Evolutionary conservation across 2,329 filamentous ascomycete genomes (phyloP).

Genomic region (Talaromyces sp.): DNA sequence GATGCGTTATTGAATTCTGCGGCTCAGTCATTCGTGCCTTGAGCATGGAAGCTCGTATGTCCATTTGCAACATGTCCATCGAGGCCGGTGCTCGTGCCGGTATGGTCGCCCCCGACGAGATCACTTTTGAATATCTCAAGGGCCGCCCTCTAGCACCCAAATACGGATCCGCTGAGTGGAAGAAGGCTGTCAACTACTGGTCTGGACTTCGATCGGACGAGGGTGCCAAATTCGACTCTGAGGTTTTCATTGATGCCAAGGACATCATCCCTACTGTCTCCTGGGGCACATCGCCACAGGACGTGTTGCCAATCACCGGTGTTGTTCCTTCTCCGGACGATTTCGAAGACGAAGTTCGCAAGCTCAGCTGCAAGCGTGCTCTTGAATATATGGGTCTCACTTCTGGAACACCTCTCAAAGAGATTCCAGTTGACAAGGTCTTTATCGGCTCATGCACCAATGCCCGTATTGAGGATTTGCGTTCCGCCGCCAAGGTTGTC

Average conservation of each 20-base stretch:
- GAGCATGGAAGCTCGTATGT: slow-evolving; percentile 98
- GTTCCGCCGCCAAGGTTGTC: slow-evolving; percentile 80
- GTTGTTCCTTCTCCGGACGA: slow-evolving; percentile 86
- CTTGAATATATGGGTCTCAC: slow-evolving; percentile 95
- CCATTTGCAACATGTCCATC: slow-evolving; percentile 99
- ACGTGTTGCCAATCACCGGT: slow-evolving; percentile 90
- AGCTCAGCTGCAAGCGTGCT: slow-evolving; percentile 72
- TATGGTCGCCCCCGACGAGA: slow-evolving; percentile 94
- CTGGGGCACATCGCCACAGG: slow-evolving; percentile 96
- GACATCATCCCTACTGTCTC: slow-evolving; percentile 92
- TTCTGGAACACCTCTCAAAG: slow-evolving; percentile 82
- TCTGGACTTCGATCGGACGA: slow-evolving; percentile 77
- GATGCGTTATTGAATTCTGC: slow-evolving; percentile 94
- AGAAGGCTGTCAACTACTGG: slow-evolving; percentile 86
- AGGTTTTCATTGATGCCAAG: slow-evolving; percentile 85
- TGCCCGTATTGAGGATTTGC: slow-evolving; percentile 90
- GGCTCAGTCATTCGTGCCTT: slow-evolving; percentile 85
- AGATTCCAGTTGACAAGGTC: slow-evolving; percentile 90
- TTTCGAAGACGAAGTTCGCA: slow-evolving; percentile 76
- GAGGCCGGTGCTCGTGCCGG: slow-evolving; percentile 92
- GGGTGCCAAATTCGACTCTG: slow-evolving; percentile 84
- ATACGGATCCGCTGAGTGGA: slow-evolving; percentile 81
- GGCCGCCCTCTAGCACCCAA: slow-evolving; percentile 84
- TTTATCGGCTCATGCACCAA: slow-evolving; percentile 99
- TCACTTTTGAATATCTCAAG: slow-evolving; percentile 92